Conservation (phyloP, 177 flowering plant species). For the Vitis hybrid region DNA sequence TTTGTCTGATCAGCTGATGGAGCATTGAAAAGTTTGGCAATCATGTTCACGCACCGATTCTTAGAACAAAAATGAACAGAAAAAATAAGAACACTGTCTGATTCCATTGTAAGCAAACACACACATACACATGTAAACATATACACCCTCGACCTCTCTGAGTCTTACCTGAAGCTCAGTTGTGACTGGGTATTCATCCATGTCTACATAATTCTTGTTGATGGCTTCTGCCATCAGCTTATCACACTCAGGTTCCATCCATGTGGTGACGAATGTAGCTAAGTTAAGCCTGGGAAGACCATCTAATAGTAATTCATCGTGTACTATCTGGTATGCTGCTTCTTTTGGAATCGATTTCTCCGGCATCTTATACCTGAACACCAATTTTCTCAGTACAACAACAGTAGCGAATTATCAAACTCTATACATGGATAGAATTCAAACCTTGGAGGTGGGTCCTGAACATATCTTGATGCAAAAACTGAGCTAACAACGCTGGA, state of each 20-base stretch:
- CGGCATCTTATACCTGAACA: constrained; percentile 31
- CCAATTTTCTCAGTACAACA: neutral
- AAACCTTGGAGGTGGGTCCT: constrained; percentile 31
- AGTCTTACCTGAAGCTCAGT: constrained; percentile 32
- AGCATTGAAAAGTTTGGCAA: constrained; percentile 35
- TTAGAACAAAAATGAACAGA: neutral
- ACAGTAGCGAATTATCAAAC: neutral
- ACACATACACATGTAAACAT: too few relatives aligned
- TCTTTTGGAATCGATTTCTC: constrained; percentile 40
- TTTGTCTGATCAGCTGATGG: constrained; percentile 28
- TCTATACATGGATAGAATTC: neutral
- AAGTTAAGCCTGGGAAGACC: constrained; percentile 36
- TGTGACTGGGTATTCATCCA: constrained; percentile 47
- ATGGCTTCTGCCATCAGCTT: constrained; percentile 36
- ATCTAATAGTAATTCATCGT: constrained; percentile 40
- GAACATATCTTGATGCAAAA: constrained; percentile 40
- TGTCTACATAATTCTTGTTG: constrained; percentile 45
- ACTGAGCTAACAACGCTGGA: constrained; percentile 31
- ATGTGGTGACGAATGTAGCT: constrained; percentile 42
- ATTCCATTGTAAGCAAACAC: too few relatives aligned
- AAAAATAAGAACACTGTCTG: too few relatives aligned
- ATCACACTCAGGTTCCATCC: constrained; percentile 44
- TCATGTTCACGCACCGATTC: constrained; percentile 46
- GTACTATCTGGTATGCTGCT: constrained; percentile 35
- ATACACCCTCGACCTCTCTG: too few relatives aligned